These are phyloP conservation scores for Blepharisma undulans DNA, from an alignment of 169 alveolate species.

Conservation along the genomic window DNA sequence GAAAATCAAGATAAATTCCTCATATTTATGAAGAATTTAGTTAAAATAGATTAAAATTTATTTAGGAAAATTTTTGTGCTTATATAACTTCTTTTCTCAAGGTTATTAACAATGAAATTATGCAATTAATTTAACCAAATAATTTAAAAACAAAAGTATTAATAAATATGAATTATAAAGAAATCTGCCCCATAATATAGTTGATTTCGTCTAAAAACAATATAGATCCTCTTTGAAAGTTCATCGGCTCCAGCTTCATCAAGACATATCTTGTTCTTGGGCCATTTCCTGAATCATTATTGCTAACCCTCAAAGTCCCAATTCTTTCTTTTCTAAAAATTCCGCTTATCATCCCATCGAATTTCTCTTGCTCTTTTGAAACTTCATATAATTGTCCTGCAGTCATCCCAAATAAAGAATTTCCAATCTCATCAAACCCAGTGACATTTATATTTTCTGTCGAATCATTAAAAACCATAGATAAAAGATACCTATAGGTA, in stretches of 20 bases:
- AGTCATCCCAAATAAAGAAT: not conserved
- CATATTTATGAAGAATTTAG: not conserved
- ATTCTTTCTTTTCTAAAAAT: not conserved
- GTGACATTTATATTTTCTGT: conserved; percentile 12
- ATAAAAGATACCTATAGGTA: not conserved
- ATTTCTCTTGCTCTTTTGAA: not conserved
- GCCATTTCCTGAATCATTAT: not conserved
- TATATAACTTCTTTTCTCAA: not conserved
- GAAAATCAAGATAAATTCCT: not conserved
- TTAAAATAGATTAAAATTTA: no score
- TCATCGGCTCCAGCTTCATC: not conserved
- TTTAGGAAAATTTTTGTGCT: not conserved
- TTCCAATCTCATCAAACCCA: conserved; percentile 25
- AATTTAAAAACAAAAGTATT: not conserved
- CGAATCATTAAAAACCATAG: conserved; percentile 2
- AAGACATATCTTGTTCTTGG: not conserved
- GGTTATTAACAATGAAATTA: no score
- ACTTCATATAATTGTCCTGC: not conserved
- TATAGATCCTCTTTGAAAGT: not conserved
- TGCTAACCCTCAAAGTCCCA: not conserved
- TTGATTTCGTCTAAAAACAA: not conserved
- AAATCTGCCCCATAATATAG: not conserved
- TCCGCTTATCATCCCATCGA: not conserved
- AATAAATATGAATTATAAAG: not conserved
- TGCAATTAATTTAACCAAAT: no score